A percentile compares a stretch with the other conserved stretches of the same genome.
Evolutionary conservation across 2,329 filamentous ascomycete species (phyloP).

Genomic region (Rachicladosporium sp.): DNA sequence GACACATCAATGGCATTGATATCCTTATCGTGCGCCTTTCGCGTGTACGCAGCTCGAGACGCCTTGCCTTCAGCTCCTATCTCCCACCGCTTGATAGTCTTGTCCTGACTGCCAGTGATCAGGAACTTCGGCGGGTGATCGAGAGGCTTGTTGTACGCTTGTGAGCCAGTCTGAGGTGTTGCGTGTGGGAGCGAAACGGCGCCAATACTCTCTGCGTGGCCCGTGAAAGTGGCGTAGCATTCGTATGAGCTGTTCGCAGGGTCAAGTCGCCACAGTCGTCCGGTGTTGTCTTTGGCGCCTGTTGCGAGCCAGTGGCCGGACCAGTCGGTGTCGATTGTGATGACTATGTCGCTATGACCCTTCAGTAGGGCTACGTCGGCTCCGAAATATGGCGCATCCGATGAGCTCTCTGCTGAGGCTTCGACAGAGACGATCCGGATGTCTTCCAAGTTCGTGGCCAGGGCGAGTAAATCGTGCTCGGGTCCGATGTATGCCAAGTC

Average conservation of each 20-base stretch:
- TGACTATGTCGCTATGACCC: constrained; percentile 91
- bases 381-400: constrained; percentile 55
- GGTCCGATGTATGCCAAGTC: constrained; percentile 78
- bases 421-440: constrained; percentile 70
- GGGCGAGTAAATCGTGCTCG: constrained; percentile 67
- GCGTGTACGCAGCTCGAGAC: constrained; percentile 63
- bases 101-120: constrained; percentile 86
- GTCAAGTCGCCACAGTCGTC: constrained; percentile 80
- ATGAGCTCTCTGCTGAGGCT: constrained; percentile 19
- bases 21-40: constrained; percentile 96
- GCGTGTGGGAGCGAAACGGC: constrained; percentile 72
- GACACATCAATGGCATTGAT: constrained; percentile 83
- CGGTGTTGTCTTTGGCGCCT: constrained; percentile 92
- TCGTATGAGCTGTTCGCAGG: constrained; percentile 58
- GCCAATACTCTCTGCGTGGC: constrained; percentile 86
- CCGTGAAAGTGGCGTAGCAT: constrained; percentile 74
- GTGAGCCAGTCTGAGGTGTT: constrained; percentile 53
- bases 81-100: constrained; percentile 91
- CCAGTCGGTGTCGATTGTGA: constrained; percentile 89
- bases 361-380: constrained; percentile 76
- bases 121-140: constrained; percentile 72
- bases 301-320: constrained; percentile 95
- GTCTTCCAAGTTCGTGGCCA: constrained; percentile 92
- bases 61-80: constrained; percentile 41
- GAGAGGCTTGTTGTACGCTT: constrained; percentile 60